A percentile compares a stretch with the other conserved stretches of the same genome.
phyloP scores from a whole-genome alignment of 768 basidiomycete genomes.

The Antrodiella citrinella region DNA sequence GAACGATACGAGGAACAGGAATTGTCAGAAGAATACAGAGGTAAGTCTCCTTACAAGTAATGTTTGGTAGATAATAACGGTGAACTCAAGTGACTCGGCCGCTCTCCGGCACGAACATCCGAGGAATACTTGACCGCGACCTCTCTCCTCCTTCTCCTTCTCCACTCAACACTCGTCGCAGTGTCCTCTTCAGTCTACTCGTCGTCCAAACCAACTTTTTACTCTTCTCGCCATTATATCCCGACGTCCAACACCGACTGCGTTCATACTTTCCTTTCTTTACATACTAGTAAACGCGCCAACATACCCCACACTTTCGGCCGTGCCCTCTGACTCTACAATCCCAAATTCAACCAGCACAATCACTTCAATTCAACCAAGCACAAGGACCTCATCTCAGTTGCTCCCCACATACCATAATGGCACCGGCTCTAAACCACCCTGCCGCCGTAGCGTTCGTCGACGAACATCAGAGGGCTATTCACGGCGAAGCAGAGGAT shows the following conservation, averaged over 20 bases:
- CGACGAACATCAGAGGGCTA: slow-evolving; percentile 47
- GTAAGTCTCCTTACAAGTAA: not conserved
- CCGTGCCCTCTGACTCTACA: not conserved
- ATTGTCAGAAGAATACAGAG: not conserved
- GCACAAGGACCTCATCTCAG: not conserved
- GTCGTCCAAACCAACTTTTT: not conserved
- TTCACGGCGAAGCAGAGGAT: slow-evolving; percentile 62
- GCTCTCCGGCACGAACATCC: not conserved
- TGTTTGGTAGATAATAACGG: no score
- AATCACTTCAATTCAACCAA: not conserved
- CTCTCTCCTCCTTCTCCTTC: not conserved
- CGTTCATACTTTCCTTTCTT: not conserved
- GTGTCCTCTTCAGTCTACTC: not conserved
- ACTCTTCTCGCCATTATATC: no score
- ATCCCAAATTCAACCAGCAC: not conserved
- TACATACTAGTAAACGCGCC: not conserved
- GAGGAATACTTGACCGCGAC: not conserved
- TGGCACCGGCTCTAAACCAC: slow-evolving; percentile 62
- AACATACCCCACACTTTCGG: not conserved
- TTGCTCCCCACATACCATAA: slow-evolving; percentile 14
- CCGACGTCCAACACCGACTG: not conserved
- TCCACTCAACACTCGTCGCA: not conserved
- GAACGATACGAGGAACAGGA: not conserved
- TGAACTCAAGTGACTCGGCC: not conserved
- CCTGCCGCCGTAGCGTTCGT: slow-evolving; percentile 58